Evolutionary conservation across 2,329 filamentous ascomycete genomes (phyloP).

Genomic region (Fusarium transvaalense): DNA sequence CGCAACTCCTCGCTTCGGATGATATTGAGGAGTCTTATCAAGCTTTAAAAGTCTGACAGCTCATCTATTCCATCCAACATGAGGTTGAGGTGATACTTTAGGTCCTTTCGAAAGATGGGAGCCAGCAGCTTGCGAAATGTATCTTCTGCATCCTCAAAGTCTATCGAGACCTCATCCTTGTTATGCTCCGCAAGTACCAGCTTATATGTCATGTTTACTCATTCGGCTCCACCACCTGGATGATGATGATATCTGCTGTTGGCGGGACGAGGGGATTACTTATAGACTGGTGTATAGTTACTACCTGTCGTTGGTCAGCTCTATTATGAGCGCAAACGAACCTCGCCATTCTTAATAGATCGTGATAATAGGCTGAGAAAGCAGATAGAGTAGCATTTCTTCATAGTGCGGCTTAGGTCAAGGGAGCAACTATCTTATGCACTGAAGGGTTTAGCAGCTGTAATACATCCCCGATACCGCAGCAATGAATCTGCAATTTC

Average conservation of each 20-base stretch:
- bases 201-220: constrained; percentile 51
- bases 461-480: too few relatives aligned
- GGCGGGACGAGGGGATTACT: not conserved
- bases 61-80: constrained; percentile 22
- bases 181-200: constrained; percentile 46
- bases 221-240: constrained; percentile 51
- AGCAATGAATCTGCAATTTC: too few relatives aligned
- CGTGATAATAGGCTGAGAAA: too few relatives aligned
- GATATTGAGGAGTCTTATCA: not conserved
- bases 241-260: constrained; percentile 38
- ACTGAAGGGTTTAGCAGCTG: not conserved
- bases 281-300: not conserved
- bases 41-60: not conserved
- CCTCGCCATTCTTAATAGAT: not conserved
- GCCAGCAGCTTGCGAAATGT: not conserved
- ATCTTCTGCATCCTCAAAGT: not conserved
- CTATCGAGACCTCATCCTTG: constrained; percentile 38
- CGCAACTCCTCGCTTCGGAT: constrained; percentile 2
- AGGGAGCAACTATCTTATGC: not conserved
- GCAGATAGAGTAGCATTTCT: not conserved
- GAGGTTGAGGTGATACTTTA: constrained; percentile 6
- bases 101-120: not conserved
- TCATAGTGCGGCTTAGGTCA: not conserved
- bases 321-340: not conserved
- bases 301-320: not conserved